phyloP scores from a whole-genome alignment of 1,284 basidiomycete species.

The Trichosporon faecale region DNA sequence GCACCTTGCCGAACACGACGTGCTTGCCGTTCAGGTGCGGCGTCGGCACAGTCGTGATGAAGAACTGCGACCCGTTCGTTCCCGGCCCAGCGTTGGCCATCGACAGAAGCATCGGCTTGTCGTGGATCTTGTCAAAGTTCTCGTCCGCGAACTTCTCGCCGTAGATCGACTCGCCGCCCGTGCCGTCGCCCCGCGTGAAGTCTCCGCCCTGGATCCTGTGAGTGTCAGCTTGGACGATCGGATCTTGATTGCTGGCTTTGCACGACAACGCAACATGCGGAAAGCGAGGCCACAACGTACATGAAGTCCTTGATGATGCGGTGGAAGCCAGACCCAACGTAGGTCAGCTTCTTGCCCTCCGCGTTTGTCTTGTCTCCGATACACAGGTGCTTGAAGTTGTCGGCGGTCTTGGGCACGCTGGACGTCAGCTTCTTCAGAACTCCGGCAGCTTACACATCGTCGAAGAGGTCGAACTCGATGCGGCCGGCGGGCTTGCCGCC shows the following conservation, averaged over 20 bases:
- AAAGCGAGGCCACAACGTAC: constrained; percentile 4
- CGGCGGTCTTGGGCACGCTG: constrained; percentile 58
- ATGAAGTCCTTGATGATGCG: constrained; percentile 61
- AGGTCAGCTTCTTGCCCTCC: constrained; percentile 53
- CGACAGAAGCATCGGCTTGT: constrained; percentile 75
- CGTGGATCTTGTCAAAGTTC: constrained; percentile 77
- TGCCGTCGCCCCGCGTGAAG: constrained; percentile 66
- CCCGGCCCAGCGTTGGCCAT: constrained; percentile 79
- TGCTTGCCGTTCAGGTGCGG: constrained; percentile 64
- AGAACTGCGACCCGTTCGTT: constrained; percentile 64
- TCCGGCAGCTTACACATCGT: constrained; percentile 52
- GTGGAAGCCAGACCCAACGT: constrained; percentile 67
- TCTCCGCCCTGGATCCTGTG: constrained; percentile 73
- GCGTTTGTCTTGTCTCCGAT: constrained; percentile 62
- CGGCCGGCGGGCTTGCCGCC: constrained; percentile 60
- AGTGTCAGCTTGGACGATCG: not conserved
- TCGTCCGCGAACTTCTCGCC: constrained; percentile 75
- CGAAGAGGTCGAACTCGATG: constrained; percentile 79
- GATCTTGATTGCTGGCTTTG: not conserved
- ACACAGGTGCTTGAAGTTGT: constrained; percentile 87
- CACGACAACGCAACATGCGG: not conserved
- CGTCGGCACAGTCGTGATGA: constrained; percentile 54
- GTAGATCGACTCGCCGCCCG: constrained; percentile 89
- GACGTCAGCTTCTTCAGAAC: constrained; percentile 9
- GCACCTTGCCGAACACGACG: constrained; percentile 76